Evolutionary conservation across 257 asterid species (phyloP), one percentile per base, ranked within the genome.

Genomic region (Jasminum sambac): DNA sequence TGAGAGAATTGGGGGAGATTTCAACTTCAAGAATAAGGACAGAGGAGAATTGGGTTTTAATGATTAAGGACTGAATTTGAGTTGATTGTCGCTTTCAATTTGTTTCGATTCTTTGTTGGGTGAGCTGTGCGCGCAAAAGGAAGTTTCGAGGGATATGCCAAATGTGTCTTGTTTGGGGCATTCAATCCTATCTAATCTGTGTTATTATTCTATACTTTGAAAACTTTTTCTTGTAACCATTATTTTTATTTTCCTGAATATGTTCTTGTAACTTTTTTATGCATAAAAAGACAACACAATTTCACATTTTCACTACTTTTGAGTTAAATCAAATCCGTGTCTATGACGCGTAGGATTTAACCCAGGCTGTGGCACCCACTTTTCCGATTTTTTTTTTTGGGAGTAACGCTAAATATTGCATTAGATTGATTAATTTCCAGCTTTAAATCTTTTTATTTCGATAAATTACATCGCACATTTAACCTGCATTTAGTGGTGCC

Each of bases 61-160:
- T 16, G 39, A 36, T 68, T 36, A n/a, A 40, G 34, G 67, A 69
- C 25, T 69, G 25, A 5, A 25, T 11, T 38, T 19, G 57, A 59
- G n/a, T 71, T 71, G 63, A 3, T 36, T 62, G 40, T 36, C 63
- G 10, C 52, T 71, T 3, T 34, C 62, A 17, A 42, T 16, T 43
- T 58, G 68, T 41, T 38, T n/a, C 17, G 25, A 13, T 50, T 67
- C 17, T 61, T 41, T 60, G 70, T 41, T 70, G 70, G 60, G 70
- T 46, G 23, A 55, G 67, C 30, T 30, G 25, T 43, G 57, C 13
- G 16, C 0, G 36, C 48, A 38, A 13, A 34, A 39, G 41, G n/a
- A 75, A 62, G 43, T 40, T 69, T 38, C 75, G 44, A 25, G 52
- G 8, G 41, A 69, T n/a, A n/a, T 69, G 66, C 67, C 61, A 36